Evolutionary conservation across 2,329 filamentous ascomycete species (phyloP).

Genomic region (Diplodia mutila): DNA sequence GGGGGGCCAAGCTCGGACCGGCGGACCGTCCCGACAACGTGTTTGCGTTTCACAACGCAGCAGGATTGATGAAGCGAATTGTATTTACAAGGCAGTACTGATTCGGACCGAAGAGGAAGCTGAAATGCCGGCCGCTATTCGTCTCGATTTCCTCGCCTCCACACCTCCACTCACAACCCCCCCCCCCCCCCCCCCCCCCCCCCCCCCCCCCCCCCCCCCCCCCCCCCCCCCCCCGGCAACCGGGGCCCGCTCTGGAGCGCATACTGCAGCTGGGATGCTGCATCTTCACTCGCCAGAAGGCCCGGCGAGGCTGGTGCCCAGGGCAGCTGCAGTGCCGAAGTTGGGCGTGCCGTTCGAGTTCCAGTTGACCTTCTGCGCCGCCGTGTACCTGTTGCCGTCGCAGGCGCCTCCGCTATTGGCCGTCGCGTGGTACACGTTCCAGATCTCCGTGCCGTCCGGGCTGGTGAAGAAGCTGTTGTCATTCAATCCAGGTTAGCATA

Average conservation of each 20-base stretch:
- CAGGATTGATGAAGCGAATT: background rate
- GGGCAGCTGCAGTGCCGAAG: slow-evolving; percentile 48
- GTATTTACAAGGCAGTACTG: background rate
- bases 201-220: no score
- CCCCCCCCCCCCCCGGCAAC: background rate
- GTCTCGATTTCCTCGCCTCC: background rate
- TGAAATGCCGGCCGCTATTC: background rate
- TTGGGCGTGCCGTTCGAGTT: slow-evolving; percentile 57
- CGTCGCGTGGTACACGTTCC: slow-evolving; percentile 62
- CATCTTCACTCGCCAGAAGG: slow-evolving; percentile 46
- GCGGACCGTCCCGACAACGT: background rate
- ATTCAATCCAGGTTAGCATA: background rate
- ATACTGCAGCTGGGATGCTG: no score
- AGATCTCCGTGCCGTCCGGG: slow-evolving; percentile 58
- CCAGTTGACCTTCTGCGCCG: slow-evolving; percentile 56
- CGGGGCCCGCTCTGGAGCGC: background rate
- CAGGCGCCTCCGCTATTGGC: slow-evolving; percentile 55
- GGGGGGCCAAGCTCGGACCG: background rate
- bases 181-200: no score
- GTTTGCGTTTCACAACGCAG: background rate
- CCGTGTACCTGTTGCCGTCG: slow-evolving; percentile 58
- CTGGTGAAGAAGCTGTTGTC: slow-evolving; percentile 58
- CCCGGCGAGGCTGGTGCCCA: slow-evolving; percentile 39
- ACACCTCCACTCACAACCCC: no score
- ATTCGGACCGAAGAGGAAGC: background rate